phyloP scores from a whole-genome alignment of 2,329 filamentous ascomycete genomes.

The Venturia pyrina region DNA sequence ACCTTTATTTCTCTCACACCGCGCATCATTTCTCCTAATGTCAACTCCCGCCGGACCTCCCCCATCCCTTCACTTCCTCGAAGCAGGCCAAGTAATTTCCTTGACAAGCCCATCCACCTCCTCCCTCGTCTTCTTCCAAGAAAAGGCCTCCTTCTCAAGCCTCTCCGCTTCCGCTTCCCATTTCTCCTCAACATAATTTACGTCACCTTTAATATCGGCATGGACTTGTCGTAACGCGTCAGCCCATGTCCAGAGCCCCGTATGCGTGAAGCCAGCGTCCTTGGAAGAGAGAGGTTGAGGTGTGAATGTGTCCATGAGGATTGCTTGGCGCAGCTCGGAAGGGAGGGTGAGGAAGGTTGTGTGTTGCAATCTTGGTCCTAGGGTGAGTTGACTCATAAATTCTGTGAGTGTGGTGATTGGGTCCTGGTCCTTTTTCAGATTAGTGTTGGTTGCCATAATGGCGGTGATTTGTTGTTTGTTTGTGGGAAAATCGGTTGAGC shows the following conservation, averaged over 20 bases:
- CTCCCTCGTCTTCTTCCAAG: neutral
- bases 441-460: neutral
- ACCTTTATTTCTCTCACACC: neutral
- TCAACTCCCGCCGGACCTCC: neutral
- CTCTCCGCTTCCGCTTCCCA: neutral
- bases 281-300: neutral
- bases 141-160: neutral
- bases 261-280: neutral
- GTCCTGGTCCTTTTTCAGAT: neutral
- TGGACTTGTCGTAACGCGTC: neutral
- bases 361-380: neutral
- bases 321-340: neutral
- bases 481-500: neutral
- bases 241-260: neutral
- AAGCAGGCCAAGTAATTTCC: neutral
- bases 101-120: neutral
- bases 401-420: neutral
- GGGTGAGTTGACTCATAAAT: neutral
- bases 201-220: neutral
- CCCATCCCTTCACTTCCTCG: neutral
- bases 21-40: neutral
- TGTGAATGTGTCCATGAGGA: neutral
- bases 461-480: neutral
- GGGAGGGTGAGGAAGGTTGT: neutral
- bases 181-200: neutral